phyloP scores from a whole-genome alignment of 371 early-diverging fungal genomes.

The Mucor circinelloides region DNA sequence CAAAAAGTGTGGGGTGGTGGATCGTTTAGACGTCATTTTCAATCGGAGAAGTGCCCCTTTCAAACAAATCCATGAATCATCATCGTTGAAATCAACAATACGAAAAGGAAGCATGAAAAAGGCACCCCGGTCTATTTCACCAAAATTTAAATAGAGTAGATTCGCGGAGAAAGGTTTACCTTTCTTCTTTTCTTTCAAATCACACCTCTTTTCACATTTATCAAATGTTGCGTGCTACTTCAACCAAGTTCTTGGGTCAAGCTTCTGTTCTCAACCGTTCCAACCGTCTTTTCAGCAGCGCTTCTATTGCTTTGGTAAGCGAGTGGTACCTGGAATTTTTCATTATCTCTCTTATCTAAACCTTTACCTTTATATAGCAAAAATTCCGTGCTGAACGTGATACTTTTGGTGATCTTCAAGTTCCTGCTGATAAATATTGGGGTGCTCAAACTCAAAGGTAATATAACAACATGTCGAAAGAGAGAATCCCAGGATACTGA shows the following conservation, averaged over 20 bases:
- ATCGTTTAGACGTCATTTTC: constrained; percentile 1
- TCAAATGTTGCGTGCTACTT: constrained; percentile 26
- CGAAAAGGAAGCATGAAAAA: constrained; percentile 2
- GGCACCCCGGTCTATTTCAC: constrained; percentile 14
- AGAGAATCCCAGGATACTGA: neutral
- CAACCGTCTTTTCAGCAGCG: constrained; percentile 32
- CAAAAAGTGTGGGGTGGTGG: neutral
- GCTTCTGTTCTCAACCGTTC: constrained; percentile 21
- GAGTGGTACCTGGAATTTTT: neutral
- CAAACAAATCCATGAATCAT: neutral
- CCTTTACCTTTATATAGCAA: constrained; percentile 22
- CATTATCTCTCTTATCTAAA: neutral
- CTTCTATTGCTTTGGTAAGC: constrained; percentile 31
- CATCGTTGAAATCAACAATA: neutral
- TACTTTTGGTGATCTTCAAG: constrained; percentile 87
- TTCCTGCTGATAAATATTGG: constrained; percentile 87
- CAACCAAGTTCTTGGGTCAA: constrained; percentile 19
- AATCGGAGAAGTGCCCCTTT: constrained; percentile 4
- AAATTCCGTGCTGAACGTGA: constrained; percentile 77
- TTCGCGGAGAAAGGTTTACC: constrained; percentile 4
- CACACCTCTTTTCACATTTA: neutral
- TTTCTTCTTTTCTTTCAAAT: constrained; percentile 11
- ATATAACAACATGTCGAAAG: neutral
- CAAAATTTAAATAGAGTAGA: neutral
- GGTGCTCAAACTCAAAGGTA: constrained; percentile 91